Base-by-base conservation (phyloP, 176 grass and related monocot genomes). In the Oryza glumipatula region DNA sequence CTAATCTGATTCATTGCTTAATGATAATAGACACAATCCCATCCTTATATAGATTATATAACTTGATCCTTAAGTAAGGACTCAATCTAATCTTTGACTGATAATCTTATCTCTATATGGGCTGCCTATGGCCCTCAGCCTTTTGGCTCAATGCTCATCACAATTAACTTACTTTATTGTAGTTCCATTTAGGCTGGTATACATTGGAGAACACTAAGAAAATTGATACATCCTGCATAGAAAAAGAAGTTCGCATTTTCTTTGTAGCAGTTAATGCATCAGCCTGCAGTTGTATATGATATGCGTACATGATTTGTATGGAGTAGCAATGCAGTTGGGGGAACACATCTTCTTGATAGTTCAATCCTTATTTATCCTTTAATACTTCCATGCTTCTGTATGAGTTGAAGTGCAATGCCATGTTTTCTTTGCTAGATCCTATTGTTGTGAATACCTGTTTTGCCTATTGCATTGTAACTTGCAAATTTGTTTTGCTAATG, bases 391-490 rank as follows among this genome's bases (percentile, higher is more conserved):
- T 68, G 35, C 44, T 74, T 24, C 36, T 82, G 7, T 78, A 22
- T 72, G 14, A 67, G n/a, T 67, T 1, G 7, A 68, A 24, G 26
- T 35, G 28, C 35, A 54, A 63, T 9, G n/a, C 23, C 22, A 19
- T 77, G 67, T 52, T 15, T 69, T 84, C 11, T 76, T 33, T 81
- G 14, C 81, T 17, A 82, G 38, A 39, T 60, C 15, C 67, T 86
- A 4, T 7, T 64, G 11, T 44, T 49, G 6, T 43, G 35, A 65
- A 65, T 35, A 19, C 64, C 80, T 4, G 61, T 24, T 68, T 74
- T 69, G 13, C 33, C 61, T 84, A 13, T 38, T 74, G 23, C 9
- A 19, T 87, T 63, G 26, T 10, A 21, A 48, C 54, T 7, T 58
- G 2, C 17, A 21, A n/a, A 19, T 24, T 24, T 76, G 21, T 64